Conservation (phyloP, 2,329 filamentous ascomycete species). For the Arthrobotrys conoides region DNA sequence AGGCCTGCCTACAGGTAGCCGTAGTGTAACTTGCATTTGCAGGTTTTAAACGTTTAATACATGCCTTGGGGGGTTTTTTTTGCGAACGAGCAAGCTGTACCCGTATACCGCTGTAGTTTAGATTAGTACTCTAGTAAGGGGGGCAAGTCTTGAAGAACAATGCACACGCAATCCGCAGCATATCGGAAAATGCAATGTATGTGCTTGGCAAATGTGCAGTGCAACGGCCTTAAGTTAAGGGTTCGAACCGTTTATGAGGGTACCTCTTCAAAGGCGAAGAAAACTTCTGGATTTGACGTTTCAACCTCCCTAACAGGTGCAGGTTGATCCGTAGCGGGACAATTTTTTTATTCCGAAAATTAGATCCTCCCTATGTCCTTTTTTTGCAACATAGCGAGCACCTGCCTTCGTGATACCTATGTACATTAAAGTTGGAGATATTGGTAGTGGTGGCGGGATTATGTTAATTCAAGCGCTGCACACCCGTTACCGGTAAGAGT, state of each 20-base stretch:
- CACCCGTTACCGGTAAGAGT: neutral
- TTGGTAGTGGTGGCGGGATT: neutral
- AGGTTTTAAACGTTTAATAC: conserved; percentile 2
- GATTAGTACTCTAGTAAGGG: neutral
- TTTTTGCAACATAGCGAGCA: neutral
- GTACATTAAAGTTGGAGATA: neutral
- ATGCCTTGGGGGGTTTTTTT: no score
- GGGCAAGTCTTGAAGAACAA: conserved; percentile 1
- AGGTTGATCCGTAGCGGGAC: neutral
- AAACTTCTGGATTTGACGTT: neutral
- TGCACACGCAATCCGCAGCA: conserved; percentile 17
- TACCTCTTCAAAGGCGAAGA: neutral
- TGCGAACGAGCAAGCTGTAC: conserved; percentile 13
- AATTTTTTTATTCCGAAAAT: neutral
- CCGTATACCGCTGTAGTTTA: neutral
- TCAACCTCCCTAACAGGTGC: neutral
- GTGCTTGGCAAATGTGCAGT: conserved; percentile 8
- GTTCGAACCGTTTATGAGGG: neutral
- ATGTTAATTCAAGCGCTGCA: neutral
- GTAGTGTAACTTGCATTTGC: neutral
- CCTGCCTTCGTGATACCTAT: neutral
- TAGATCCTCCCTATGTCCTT: neutral
- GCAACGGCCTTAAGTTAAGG: neutral
- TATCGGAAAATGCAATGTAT: neutral
- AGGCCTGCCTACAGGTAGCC: no score